Evolutionary conservation across 83 land plant species (phyloP), one percentile per base, ranked within the genome.

Genomic region (Picea mariana): DNA sequence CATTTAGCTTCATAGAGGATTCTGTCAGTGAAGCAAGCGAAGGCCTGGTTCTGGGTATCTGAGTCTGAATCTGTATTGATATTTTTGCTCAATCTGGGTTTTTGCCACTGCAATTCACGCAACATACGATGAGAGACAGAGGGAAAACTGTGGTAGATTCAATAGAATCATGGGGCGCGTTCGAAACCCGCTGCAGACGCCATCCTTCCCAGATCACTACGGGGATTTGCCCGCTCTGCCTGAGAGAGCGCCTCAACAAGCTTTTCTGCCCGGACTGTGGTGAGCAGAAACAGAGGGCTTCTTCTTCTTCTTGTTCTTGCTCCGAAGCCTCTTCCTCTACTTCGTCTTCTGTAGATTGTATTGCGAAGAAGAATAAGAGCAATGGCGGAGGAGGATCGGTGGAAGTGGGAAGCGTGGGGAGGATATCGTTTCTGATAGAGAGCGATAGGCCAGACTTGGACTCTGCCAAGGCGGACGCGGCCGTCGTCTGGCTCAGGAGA

Each of bases 181-280:
- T 83, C 6, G 87, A 83, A 3, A 44, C 82, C 16, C 90, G 85
- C 3, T 89, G 91, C 75, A 77, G 63, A 69, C 87, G 83, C n/a
- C 91, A 89, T 79, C 91, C 87, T 1, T 26, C 55, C 21, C 82
- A 83, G 23, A 82, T 86, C 27, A 79, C 85, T 0, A 83, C 67
- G n/a, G 91, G 91, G 34, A 83, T 89, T 38, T 89, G 91, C 62
- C 83, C 91, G 9, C 67, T 75, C 9, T 89, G 91, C 38, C 85
- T 89, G 15, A 87, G 82, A 47, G 91, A 89, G 44, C 86, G 85
- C 7, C 69, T 89, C 20, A 26, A 83, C n/a, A 84, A 85, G 52
- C 83, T 89, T 15, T 85, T 89, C 11, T 89, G 91, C 79, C 67
- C 85, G 12, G 91, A 89, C 64, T 89, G 91, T 23, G 91, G 91